Base-by-base conservation (phyloP, 768 basidiomycete genomes). In the Cystofilobasidium bisporidii region DNA sequence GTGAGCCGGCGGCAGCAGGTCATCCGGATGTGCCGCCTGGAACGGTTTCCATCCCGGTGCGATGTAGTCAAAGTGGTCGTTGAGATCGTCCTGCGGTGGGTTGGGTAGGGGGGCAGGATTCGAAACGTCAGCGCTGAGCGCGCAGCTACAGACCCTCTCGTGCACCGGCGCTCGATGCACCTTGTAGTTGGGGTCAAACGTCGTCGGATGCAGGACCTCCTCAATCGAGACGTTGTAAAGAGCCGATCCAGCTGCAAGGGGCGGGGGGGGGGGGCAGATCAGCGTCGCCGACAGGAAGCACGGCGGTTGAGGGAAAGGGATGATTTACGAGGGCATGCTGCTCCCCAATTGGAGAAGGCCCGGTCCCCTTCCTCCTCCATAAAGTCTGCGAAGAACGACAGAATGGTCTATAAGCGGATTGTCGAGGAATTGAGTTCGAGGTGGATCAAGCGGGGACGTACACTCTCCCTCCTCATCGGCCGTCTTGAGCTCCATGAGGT, bases 381-480 rank as follows among this genome's bases (percentile, higher is more conserved):
- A 15, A 22, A 41, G 33, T 59, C 58, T 59, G 58, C 33, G 36
- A 41, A 6, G n/a, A n/a, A n/a, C n/a, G n/a, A n/a, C n/a, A n/a
- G n/a, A n/a, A n/a, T n/a, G n/a, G n/a, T n/a, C n/a, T n/a, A n/a
- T n/a, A 33, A 59, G 22, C 20, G n/a, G 36, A 58, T 2, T n/a
- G 30, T 22, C 12, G 9, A 24, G 58, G n/a, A n/a, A n/a, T n/a
- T n/a, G n/a, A n/a, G n/a, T n/a, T n/a, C n/a, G n/a, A n/a, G n/a
- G n/a, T n/a, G n/a, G n/a, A n/a, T n/a, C n/a, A n/a, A n/a, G n/a
- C 20, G 28, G 40, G 2, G 12, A 62, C 75, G 65, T 57, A 75
- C 75, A 76, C 63, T 75, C 74, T 22, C 67, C 72, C 47, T 76
- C 74, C 22, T 70, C 69, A 10, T 72, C 70, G 26, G 69, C 63